Evolutionary conservation across 495 filamentous ascomycete genomes (phyloP).

Genomic region (Trichoderma asperelloides): DNA sequence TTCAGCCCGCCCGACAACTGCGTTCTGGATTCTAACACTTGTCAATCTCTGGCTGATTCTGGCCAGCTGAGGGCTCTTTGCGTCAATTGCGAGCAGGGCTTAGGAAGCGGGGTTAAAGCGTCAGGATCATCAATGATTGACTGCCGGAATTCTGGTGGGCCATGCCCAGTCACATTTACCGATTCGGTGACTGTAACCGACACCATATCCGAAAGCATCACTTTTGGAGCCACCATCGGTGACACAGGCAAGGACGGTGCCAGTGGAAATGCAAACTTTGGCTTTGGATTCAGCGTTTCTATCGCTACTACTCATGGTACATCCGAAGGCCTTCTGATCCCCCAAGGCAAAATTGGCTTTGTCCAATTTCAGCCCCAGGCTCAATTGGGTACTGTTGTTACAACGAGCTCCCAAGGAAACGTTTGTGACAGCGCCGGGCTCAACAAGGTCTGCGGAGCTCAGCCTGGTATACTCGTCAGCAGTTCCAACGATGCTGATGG

Average conservation of each 20-base stretch:
- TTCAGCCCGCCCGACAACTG: not conserved
- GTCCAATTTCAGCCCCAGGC: not conserved
- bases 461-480: not conserved
- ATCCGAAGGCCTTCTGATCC: not conserved
- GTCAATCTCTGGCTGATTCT: not conserved
- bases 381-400: not conserved
- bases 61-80: not conserved
- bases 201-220: not conserved
- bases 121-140: not conserved
- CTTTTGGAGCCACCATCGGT: not conserved
- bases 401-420: not conserved
- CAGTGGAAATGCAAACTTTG: not conserved
- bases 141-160: not conserved
- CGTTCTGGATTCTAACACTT: not conserved
- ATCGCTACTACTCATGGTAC: not conserved
- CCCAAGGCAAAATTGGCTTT: not conserved
- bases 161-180: not conserved
- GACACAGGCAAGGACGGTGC: not conserved
- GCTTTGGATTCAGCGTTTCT: not conserved
- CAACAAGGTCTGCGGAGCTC: not conserved
- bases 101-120: not conserved
- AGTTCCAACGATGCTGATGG: not conserved
- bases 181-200: not conserved
- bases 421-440: not conserved
- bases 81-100: not conserved